phyloP scores from a whole-genome alignment of 345 rosid genomes.

The Anacardium occidentale region DNA sequence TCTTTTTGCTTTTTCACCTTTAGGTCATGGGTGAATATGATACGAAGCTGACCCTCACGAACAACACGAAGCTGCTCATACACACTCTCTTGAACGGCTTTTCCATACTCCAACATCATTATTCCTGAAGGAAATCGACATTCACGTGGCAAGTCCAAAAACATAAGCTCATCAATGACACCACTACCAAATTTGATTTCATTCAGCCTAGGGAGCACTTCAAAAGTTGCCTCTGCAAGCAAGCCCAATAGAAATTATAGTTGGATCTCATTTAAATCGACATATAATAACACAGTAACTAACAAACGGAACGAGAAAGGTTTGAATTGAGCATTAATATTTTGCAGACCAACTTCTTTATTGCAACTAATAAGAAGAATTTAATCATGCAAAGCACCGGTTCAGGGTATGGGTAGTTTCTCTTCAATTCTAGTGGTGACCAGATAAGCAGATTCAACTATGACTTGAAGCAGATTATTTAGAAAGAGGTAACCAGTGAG shows the following conservation, averaged over 20 bases:
- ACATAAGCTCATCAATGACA: slow-evolving; percentile 90
- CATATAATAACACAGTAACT: background rate
- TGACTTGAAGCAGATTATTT: background rate
- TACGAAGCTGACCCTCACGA: slow-evolving; percentile 95
- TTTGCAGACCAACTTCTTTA: background rate
- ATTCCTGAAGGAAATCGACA: slow-evolving; percentile 69
- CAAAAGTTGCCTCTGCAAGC: slow-evolving; percentile 90
- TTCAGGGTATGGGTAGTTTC: background rate
- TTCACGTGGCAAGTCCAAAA: slow-evolving; percentile 83
- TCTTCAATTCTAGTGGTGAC: background rate
- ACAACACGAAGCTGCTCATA: slow-evolving; percentile 97
- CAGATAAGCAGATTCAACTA: background rate
- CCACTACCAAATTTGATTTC: slow-evolving; percentile 98
- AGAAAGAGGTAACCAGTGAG: background rate
- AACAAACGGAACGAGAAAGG: background rate
- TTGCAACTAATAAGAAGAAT: background rate
- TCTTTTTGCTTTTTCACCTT: slow-evolving; percentile 48
- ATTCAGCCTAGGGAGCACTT: slow-evolving; percentile 88
- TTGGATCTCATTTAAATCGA: background rate
- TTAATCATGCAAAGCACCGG: background rate
- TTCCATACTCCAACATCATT: slow-evolving; percentile 82
- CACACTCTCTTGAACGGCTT: slow-evolving; percentile 95
- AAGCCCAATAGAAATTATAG: slow-evolving; percentile 2
- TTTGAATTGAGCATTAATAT: too few species aligned
- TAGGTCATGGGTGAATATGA: slow-evolving; percentile 80